Conservation (phyloP, 257 asterid genomes). For the Solanum ossicruentum region DNA sequence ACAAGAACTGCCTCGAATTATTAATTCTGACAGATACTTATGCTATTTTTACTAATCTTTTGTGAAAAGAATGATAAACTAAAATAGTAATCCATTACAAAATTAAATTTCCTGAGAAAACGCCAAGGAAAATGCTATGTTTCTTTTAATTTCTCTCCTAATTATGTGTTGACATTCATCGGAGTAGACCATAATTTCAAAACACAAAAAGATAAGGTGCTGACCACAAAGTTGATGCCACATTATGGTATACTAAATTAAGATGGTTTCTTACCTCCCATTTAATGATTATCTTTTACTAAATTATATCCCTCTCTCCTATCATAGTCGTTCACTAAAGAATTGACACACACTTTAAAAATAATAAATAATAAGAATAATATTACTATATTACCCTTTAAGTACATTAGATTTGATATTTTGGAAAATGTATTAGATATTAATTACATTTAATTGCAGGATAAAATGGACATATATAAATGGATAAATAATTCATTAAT, state of each 20-base stretch:
- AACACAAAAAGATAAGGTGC: neutral
- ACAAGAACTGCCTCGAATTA: neutral
- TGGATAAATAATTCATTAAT: no score
- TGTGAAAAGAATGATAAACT: neutral
- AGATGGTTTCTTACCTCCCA: neutral
- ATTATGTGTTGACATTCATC: neutral
- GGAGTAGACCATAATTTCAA: neutral
- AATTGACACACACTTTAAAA: no score
- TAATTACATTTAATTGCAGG: no score
- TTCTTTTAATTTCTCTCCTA: neutral
- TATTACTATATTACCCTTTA: no score
- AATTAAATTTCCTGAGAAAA: neutral
- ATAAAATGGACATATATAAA: no score
- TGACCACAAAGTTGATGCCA: neutral
- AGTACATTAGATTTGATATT: no score
- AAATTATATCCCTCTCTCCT: neutral
- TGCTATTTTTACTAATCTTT: neutral
- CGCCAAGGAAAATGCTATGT: neutral
- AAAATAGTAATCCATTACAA: neutral
- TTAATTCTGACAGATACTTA: neutral
- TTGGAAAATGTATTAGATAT: no score
- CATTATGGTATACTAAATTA: neutral
- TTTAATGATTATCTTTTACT: conserved; percentile 1
- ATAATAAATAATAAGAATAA: no score
- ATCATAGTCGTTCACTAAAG: no score